These are phyloP conservation scores for Hansenula sp. DNA, from an alignment of 1,139 yeast genomes.

Conservation along the genomic window DNA sequence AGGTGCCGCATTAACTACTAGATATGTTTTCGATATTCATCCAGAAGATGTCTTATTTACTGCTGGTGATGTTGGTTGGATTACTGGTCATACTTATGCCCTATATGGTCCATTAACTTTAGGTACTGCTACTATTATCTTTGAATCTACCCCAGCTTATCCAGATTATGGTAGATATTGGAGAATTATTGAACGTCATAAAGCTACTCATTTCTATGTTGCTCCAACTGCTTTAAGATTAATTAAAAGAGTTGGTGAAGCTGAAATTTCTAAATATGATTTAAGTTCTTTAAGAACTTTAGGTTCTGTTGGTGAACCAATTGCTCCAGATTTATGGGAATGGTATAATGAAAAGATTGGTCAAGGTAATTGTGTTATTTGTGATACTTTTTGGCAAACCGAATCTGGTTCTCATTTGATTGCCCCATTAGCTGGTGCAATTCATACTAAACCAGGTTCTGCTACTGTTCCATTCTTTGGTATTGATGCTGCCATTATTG, in stretches of 20 bases:
- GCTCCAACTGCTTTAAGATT: constrained; percentile 98
- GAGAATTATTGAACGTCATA: constrained; percentile 91
- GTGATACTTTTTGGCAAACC: constrained; percentile 99
- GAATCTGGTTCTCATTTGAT: constrained; percentile 96
- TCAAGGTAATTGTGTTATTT: constrained; percentile 75
- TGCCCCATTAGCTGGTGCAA: constrained; percentile 92
- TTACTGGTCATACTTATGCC: constrained; percentile 97
- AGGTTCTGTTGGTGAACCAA: constrained; percentile 99
- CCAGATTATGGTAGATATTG: constrained; percentile 97
- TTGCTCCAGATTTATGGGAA: constrained; percentile 97
- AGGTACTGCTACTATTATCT: constrained; percentile 89
- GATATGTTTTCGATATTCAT: constrained; percentile 90
- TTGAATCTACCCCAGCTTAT: constrained; percentile 97
- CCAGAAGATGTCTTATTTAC: constrained; percentile 87
- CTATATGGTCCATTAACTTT: constrained; percentile 87
- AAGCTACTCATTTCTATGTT: constrained; percentile 94
- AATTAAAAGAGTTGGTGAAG: constrained; percentile 90
- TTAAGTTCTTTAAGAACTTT: constrained; percentile 87
- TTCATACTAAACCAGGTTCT: constrained; percentile 96
- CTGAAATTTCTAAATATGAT: constrained; percentile 80
- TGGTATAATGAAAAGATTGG: constrained; percentile 96
- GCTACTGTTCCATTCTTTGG: constrained; percentile 97
- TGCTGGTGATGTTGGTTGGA: constrained; percentile 99
- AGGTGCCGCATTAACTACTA: constrained; percentile 93
- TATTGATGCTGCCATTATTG: constrained; percentile 83